These are phyloP conservation scores for Trebouxia sp. DNA, from an alignment of 139 green algal species.

Conservation along the genomic window DNA sequence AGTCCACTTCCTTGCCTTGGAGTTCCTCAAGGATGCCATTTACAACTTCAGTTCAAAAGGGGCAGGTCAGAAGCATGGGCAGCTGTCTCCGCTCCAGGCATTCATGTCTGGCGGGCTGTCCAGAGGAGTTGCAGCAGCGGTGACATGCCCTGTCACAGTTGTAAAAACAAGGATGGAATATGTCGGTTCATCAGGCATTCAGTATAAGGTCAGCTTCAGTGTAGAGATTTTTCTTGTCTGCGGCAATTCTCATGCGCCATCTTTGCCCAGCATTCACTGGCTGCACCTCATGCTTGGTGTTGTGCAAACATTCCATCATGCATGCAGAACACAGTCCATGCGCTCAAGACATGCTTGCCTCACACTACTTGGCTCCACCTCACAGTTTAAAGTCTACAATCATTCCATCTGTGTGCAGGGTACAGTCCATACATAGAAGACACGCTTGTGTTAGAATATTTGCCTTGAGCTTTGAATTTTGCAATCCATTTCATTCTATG, in stretches of 20 bases:
- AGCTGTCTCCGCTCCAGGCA: background rate
- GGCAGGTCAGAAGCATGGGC: background rate
- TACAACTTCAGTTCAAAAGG: slow-evolving; percentile 12
- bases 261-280: no score
- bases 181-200: slow-evolving; percentile 13
- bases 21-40: slow-evolving; percentile 63
- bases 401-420: no score
- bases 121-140: slow-evolving; percentile 69
- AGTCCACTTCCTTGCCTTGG: slow-evolving; percentile 79
- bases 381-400: no score
- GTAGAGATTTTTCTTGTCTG: background rate
- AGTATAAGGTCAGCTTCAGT: slow-evolving; percentile 40
- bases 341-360: no score
- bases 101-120: slow-evolving; percentile 56
- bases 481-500: background rate
- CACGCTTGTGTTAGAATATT: no score
- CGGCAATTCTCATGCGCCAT: no score
- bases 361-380: no score
- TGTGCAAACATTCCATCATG: no score
- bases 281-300: no score
- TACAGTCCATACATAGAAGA: no score
- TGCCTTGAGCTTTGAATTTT: no score
- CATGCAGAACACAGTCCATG: no score
- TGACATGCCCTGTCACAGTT: slow-evolving; percentile 88
- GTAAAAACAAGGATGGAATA: slow-evolving; percentile 98